These are phyloP conservation scores for Colletotrichum sp. DNA, from an alignment of 2,329 filamentous ascomycete species.

Conservation along the genomic window DNA sequence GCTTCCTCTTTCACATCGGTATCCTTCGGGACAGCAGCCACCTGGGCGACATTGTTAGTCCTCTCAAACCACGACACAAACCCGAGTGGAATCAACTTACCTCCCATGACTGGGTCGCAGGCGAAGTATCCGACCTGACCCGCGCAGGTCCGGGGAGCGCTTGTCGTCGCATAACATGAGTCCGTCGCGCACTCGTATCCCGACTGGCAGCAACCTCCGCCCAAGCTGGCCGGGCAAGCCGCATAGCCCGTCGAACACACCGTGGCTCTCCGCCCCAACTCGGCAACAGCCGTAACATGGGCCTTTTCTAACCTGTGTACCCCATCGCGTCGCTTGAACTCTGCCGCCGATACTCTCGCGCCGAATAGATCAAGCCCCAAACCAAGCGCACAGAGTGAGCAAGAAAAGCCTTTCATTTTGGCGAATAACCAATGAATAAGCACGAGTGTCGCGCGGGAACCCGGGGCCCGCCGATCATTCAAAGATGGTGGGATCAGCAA, in stretches of 20 bases:
- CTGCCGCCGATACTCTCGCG: slow-evolving; percentile 21
- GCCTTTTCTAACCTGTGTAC: slow-evolving; percentile 35
- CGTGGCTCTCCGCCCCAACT: slow-evolving; percentile 19
- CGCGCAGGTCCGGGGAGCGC: slow-evolving; percentile 44
- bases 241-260: slow-evolving; percentile 29
- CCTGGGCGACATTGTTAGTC: slow-evolving; percentile 31
- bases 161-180: slow-evolving; percentile 53
- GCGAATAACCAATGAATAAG: neutral
- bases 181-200: slow-evolving; percentile 52
- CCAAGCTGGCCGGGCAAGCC: slow-evolving; percentile 42
- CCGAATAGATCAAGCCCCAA: neutral
- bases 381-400: slow-evolving; percentile 2
- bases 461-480: neutral
- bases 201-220: slow-evolving; percentile 53
- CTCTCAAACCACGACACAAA: neutral
- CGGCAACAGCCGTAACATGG: slow-evolving; percentile 16
- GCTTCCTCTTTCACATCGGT: slow-evolving; percentile 42
- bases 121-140: slow-evolving; percentile 40
- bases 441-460: neutral
- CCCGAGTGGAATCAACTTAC: slow-evolving; percentile 30
- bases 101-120: slow-evolving; percentile 43
- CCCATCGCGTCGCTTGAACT: slow-evolving; percentile 33
- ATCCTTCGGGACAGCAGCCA: slow-evolving; percentile 51
- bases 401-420: neutral
- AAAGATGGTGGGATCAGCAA: neutral